These are phyloP conservation scores for Phytophthora fragariae DNA, from an alignment of 352 stramenopile species.

Conservation along the genomic window DNA sequence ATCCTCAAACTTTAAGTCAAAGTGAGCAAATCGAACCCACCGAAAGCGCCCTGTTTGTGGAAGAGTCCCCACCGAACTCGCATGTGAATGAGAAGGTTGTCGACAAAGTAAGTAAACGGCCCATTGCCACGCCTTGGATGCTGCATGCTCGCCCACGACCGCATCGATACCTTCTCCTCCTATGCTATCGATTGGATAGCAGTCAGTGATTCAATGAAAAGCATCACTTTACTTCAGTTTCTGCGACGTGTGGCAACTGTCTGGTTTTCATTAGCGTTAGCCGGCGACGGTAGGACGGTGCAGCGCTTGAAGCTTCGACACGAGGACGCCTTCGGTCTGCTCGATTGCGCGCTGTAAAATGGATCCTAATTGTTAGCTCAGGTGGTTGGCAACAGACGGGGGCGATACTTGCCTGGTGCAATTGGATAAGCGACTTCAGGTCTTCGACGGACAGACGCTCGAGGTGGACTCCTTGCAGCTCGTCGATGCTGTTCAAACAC, in stretches of 20 bases:
- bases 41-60: slow-evolving; percentile 12
- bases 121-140: too few species aligned
- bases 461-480: slow-evolving; percentile 52
- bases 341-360: slow-evolving; percentile 53
- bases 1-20: background rate
- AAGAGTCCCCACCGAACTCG: background rate
- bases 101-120: background rate
- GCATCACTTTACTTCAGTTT: slow-evolving; percentile 39
- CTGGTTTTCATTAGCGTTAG: background rate
- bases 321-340: slow-evolving; percentile 58
- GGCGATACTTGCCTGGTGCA: slow-evolving; percentile 52
- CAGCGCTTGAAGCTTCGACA: slow-evolving; percentile 56
- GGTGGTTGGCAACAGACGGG: background rate
- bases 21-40: slow-evolving; percentile 4
- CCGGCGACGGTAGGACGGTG: slow-evolving; percentile 22
- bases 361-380: slow-evolving; percentile 1
- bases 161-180: too few species aligned
- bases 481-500: slow-evolving; percentile 43
- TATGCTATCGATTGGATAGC: background rate
- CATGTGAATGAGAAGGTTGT: background rate
- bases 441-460: slow-evolving; percentile 42
- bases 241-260: slow-evolving; percentile 36
- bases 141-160: too few species aligned
- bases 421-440: slow-evolving; percentile 67
- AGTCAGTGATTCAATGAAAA: slow-evolving; percentile 16